Base-by-base conservation (phyloP, 257 asterid genomes). In the Plantago major region DNA sequence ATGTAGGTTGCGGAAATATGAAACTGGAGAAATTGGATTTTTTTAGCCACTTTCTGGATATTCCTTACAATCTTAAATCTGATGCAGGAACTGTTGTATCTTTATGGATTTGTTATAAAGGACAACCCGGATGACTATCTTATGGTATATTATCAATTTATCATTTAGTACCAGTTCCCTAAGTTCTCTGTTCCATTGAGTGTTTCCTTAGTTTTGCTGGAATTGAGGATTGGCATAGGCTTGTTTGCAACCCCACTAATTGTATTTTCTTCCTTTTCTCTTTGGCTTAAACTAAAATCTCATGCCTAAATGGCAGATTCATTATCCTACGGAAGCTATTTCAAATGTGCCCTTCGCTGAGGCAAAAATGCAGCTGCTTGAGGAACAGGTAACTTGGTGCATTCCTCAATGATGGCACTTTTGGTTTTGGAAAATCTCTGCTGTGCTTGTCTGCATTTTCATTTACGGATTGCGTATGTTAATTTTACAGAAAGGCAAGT, bases 71-170 rank as follows among this genome's bases (percentile, higher is more conserved):
- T 30, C 64, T 65, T 52, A 9, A 67, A 63, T 72, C 74, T 73
- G 60, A 45, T 73, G 78, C 92, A 93, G 99, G 99, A 93, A 73
- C 78, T 93, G 74, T 83, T 93, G 30, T 87, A 84, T 81, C 95
- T 92, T 42, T 92, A 92, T 59, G 99, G 99, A 67, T 92, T 86
- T 74, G 90, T 89, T 50, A 67, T 86, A 38, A 67, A 76, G 66
- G 89, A 89, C 63, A 93, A 89, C 76, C 86, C 97, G 44, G 89
- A 89, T 66, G 95, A 89, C 87, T 84, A 83, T 78, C 91, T 93
- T 60, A 89, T 93, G 99, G 97, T 87, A n/a, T n/a, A n/a, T n/a
- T n/a, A n/a, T n/a, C n/a, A 81, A 73, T 42, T 69, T 65, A 55
- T 47, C 60, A 28, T 52, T 51, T 19, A 48, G 17, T 14, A 13